Evolutionary conservation across 164 flowering plant genomes (phyloP).

Genomic region (Pachysandra terminalis): DNA sequence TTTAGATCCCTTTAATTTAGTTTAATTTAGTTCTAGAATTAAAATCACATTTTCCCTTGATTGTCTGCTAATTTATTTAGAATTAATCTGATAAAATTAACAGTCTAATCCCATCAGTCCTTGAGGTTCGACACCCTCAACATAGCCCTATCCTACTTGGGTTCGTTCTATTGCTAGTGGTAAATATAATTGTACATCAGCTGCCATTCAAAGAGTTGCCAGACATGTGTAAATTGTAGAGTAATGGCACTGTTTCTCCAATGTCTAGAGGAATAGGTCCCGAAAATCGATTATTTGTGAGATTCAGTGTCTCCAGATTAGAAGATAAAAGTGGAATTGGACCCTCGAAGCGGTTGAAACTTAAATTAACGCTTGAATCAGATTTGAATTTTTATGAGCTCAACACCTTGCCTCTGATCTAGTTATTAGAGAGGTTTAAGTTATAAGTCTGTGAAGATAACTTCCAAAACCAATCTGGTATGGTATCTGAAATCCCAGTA

Average conservation of each 20-base stretch:
- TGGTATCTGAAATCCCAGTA: no score
- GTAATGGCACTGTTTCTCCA: neutral
- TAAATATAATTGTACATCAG: no score
- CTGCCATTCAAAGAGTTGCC: slow-evolving; percentile 18
- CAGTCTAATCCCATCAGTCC: no score
- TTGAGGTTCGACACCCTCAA: no score
- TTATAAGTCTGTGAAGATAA: neutral
- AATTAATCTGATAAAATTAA: no score
- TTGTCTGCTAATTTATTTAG: no score
- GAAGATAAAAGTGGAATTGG: slow-evolving; percentile 18
- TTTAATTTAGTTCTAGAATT: no score
- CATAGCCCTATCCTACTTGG: no score
- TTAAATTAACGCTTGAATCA: neutral
- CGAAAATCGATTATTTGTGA: slow-evolving; percentile 2
- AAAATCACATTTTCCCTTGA: no score
- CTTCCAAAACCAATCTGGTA: slow-evolving; percentile 9
- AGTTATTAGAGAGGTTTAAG: neutral
- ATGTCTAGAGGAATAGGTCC: slow-evolving; percentile 4
- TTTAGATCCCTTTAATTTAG: no score
- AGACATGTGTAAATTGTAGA: slow-evolving; percentile 11
- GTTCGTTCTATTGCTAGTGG: no score
- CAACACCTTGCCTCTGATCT: neutral
- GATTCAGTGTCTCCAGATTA: neutral
- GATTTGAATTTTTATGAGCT: neutral
- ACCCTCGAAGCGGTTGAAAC: slow-evolving; percentile 6